Evolutionary conservation across 805 yeast species (phyloP), one percentile per base, ranked within the genome.

Genomic region (Kodamaea kaohsiungensis): DNA sequence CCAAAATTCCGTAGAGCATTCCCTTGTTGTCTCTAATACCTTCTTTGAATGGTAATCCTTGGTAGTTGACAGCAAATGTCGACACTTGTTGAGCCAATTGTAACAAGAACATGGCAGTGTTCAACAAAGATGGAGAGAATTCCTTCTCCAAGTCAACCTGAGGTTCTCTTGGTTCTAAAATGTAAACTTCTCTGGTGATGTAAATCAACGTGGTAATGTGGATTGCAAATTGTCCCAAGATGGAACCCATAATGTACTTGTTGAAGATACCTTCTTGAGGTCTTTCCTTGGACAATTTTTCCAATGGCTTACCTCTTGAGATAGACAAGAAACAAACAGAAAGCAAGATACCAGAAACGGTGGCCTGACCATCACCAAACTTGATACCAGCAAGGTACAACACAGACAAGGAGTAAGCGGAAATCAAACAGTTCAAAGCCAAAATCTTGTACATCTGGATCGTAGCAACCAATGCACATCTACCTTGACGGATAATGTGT

Each of bases 251-350:
- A 64, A 92, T 95, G 75, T 95, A 95, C 56, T 78, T 80, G 73
- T 93, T 95, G 80, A 95, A 95, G 61, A 95, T 95, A 58, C 98
- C 98, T 45, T 95, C 93, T 76, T 92, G 98, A 40, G 99, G 99
- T 76, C 99, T 87, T 71, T 91, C 89, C 70, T 88, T 89, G 6
- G 97, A 89, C 59, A 95, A 79, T 71, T 91, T 88, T 58, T 93
- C 89, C 53, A 92, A 75, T 33, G 98, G 93, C 64, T 86, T 87
- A 67, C 98, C 97, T 66, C 97, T 87, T 16, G 98, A 92, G 65
- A 95, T 91, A 50, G 96, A 89, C 71, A 91, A 80, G 84, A 95
- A 95, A 79, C 99, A 95, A 58, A 91, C 95, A 55, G 96, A 87
- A 68, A 95, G 79, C 64, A 95, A 80, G 59, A 95, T 70, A 57